Conservation (phyloP, 176 grass and related monocot species). For the Dendrocalamus sinicus region DNA sequence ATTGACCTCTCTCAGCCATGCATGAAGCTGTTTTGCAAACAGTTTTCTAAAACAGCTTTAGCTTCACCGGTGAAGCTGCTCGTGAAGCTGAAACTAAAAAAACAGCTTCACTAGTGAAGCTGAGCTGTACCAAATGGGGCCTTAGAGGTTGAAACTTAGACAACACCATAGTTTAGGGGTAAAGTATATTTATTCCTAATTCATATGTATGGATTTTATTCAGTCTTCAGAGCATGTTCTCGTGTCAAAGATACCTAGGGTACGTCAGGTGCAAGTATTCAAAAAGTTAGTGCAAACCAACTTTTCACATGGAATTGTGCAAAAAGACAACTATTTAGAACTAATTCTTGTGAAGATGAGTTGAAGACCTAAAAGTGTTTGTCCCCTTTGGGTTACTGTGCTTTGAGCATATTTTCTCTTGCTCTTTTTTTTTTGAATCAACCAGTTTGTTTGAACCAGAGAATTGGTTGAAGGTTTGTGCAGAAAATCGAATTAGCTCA, state of each 20-base stretch:
- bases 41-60: too few species aligned
- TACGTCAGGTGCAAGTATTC: background rate
- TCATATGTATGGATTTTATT: too few species aligned
- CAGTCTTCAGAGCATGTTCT: background rate
- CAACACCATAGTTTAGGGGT: too few species aligned
- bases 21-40: too few species aligned
- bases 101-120: too few species aligned
- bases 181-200: too few species aligned
- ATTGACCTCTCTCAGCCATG: too few species aligned
- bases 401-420: background rate
- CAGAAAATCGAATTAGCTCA: background rate
- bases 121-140: too few species aligned
- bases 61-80: too few species aligned
- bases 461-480: background rate
- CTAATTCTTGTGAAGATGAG: background rate
- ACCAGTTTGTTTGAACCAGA: background rate
- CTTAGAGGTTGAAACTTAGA: too few species aligned
- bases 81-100: too few species aligned
- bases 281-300: background rate
- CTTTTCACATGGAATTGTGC: background rate
- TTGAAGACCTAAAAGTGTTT: background rate
- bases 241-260: background rate
- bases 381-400: background rate
- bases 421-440: background rate
- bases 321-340: background rate